Conservation (phyloP, 352 stramenopile species). For the Phytophthora podocarpi region DNA sequence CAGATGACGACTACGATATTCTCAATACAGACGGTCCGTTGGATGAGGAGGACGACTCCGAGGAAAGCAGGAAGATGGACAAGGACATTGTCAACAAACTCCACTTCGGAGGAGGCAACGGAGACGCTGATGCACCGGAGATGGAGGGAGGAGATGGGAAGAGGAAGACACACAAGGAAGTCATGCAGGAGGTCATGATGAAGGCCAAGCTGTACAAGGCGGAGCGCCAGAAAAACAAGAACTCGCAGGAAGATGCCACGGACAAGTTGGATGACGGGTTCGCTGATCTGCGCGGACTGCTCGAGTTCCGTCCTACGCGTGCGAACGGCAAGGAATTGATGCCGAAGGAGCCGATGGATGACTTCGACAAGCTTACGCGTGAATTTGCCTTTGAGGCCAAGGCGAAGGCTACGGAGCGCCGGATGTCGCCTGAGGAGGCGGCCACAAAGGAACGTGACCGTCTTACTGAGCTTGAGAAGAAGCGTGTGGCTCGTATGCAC, state of each 20-base stretch:
- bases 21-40: slow-evolving; percentile 55
- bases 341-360: slow-evolving; percentile 79
- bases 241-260: slow-evolving; percentile 75
- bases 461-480: slow-evolving; percentile 92
- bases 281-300: slow-evolving; percentile 59
- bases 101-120: slow-evolving; percentile 80
- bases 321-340: slow-evolving; percentile 65
- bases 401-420: slow-evolving; percentile 92
- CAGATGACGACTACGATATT: slow-evolving; percentile 77
- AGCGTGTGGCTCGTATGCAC: slow-evolving; percentile 95
- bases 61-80: slow-evolving; percentile 73
- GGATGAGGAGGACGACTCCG: slow-evolving; percentile 77
- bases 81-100: slow-evolving; percentile 84
- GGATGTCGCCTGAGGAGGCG: slow-evolving; percentile 94
- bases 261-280: slow-evolving; percentile 81
- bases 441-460: slow-evolving; percentile 92
- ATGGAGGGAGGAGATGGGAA: slow-evolving; percentile 27
- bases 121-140: slow-evolving; percentile 22
- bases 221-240: slow-evolving; percentile 88
- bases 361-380: slow-evolving; percentile 84
- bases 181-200: slow-evolving; percentile 92
- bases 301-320: slow-evolving; percentile 79
- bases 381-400: slow-evolving; percentile 92
- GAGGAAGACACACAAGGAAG: slow-evolving; percentile 89
- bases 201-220: slow-evolving; percentile 92